Conservation (phyloP, 2,329 filamentous ascomycete genomes). For the Colletotrichum cuscutae region DNA sequence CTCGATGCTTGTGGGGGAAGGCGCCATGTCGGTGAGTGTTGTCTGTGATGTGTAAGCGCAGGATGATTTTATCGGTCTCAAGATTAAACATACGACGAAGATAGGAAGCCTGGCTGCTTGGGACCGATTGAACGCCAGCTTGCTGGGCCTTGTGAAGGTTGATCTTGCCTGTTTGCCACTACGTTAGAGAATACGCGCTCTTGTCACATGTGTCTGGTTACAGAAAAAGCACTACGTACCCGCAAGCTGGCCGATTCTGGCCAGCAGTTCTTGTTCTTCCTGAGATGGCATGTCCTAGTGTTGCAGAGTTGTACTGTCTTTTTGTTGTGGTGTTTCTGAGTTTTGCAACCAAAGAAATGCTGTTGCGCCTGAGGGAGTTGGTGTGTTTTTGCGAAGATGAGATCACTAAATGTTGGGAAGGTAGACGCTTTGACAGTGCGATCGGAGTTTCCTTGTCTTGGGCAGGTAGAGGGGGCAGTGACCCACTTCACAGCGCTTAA, state of each 20-base stretch:
- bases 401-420: conserved; percentile 13
- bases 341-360: not conserved
- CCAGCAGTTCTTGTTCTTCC: conserved; percentile 64
- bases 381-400: not conserved
- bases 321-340: not conserved
- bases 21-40: conserved; percentile 45
- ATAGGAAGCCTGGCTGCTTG: conserved; percentile 41
- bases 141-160: conserved; percentile 80
- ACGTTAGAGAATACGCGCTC: not conserved
- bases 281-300: conserved; percentile 40
- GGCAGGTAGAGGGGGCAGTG: not conserved
- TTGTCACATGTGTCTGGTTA: conserved; percentile 33
- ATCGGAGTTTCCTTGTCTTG: not conserved
- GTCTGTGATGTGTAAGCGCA: conserved; percentile 39
- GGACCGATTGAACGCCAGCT: conserved; percentile 48
- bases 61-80: not conserved
- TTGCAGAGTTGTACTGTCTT: not conserved
- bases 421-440: conserved; percentile 8
- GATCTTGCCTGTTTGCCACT: conserved; percentile 71
- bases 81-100: conserved; percentile 46
- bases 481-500: not conserved
- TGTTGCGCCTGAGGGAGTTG: not conserved
- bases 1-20: conserved; percentile 37
- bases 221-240: conserved; percentile 44
- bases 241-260: conserved; percentile 63